Evolutionary conservation across 306 rosid species (phyloP).

Genomic region (Canavalia ensiformis): DNA sequence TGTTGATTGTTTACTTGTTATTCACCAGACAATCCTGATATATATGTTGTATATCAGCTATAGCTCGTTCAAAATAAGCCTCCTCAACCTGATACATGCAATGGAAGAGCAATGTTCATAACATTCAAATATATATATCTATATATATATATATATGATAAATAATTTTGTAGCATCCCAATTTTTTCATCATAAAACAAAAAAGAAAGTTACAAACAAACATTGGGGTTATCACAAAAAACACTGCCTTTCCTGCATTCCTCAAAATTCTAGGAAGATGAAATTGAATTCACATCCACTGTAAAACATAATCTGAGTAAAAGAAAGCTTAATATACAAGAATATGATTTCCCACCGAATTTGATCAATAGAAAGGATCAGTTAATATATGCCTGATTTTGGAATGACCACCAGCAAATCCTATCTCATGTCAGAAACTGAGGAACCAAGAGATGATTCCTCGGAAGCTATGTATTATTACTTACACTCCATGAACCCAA

Average conservation of each 20-base stretch:
- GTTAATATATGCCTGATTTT: slow-evolving; percentile 20
- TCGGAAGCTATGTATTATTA: slow-evolving; percentile 44
- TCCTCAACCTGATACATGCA: background rate
- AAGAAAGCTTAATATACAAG: slow-evolving; percentile 7
- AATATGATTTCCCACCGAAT: slow-evolving; percentile 5
- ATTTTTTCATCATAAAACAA: background rate
- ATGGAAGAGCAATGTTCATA: background rate
- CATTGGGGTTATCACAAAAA: slow-evolving; percentile 6
- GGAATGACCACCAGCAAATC: slow-evolving; percentile 33
- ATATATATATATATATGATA: background rate
- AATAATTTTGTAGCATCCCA: background rate
- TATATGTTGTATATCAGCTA: background rate
- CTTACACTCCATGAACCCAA: slow-evolving; percentile 49
- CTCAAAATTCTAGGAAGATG: slow-evolving; percentile 10
- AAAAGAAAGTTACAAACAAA: background rate
- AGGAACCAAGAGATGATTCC: slow-evolving; percentile 27
- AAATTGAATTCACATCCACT: background rate
- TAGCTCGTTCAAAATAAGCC: background rate
- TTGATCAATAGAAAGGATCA: slow-evolving; percentile 8
- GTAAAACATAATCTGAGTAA: background rate
- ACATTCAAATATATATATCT: background rate
- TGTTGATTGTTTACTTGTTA: slow-evolving; percentile 30
- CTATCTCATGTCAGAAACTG: slow-evolving; percentile 30
- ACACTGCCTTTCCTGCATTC: background rate
- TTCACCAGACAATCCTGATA: background rate